These are phyloP conservation scores for Paramecium sexaurelia DNA, from an alignment of 73 alveolate species.

Conservation along the genomic window DNA sequence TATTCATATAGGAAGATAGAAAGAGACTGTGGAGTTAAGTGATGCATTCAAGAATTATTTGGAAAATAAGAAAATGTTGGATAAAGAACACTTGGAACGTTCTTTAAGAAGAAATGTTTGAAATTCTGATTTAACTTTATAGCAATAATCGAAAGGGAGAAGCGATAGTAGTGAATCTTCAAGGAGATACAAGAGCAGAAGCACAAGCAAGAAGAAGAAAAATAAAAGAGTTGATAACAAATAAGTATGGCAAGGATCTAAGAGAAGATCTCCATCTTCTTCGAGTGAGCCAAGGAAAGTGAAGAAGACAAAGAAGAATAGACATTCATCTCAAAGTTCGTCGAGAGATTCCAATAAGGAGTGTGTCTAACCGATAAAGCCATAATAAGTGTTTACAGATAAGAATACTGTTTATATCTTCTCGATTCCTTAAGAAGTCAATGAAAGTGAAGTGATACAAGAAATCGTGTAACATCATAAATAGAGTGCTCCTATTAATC, in stretches of 20 bases:
- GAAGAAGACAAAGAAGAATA: not conserved
- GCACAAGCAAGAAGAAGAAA: constrained; percentile 22
- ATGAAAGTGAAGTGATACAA: not conserved
- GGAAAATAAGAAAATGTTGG: constrained; percentile 34
- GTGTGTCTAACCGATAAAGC: not conserved
- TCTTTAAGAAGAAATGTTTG: not conserved
- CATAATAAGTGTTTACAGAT: not conserved
- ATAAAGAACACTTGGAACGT: constrained; percentile 22
- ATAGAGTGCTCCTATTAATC: not conserved
- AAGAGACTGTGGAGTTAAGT: not conserved
- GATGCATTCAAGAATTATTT: constrained; percentile 38
- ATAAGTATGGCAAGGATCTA: not conserved
- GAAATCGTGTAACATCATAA: constrained; percentile 22
- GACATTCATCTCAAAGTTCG: not conserved
- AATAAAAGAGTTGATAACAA: not conserved
- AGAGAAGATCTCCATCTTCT: constrained; percentile 2
- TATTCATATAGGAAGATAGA: not conserved
- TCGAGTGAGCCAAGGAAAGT: not conserved
- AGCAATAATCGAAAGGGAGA: constrained; percentile 21
- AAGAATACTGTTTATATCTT: constrained; percentile 17
- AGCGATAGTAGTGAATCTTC: constrained; percentile 45
- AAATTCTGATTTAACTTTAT: not conserved
- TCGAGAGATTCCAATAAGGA: not conserved
- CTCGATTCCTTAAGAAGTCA: constrained; percentile 36
- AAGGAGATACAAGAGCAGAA: constrained; percentile 3